phyloP scores from a whole-genome alignment of 306 rosid genomes.

The Echinosophora koreensis region DNA sequence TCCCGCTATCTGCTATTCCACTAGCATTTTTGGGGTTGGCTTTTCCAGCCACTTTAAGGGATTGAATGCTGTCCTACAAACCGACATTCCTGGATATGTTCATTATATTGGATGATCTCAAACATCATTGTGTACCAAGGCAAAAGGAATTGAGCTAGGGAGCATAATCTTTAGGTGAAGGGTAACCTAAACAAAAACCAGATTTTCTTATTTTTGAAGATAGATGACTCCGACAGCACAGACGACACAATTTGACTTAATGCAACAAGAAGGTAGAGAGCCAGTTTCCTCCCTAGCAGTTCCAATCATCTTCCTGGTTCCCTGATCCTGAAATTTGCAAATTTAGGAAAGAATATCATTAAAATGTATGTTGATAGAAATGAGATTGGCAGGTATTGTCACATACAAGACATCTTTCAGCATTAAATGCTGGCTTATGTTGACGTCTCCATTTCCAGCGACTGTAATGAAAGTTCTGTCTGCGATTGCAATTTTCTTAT shows the following conservation, averaged over 20 bases:
- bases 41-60: no score
- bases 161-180: no score
- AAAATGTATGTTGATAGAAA: neutral
- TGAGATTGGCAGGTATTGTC: neutral
- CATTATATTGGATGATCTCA: no score
- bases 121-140: no score
- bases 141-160: no score
- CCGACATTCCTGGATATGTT: no score
- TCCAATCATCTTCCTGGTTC: conserved; percentile 8
- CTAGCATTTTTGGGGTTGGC: no score
- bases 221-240: neutral
- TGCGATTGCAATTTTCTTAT: neutral
- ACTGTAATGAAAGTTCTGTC: neutral
- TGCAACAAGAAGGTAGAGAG: neutral
- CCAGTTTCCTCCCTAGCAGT: neutral
- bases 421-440: neutral
- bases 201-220: neutral
- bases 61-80: no score
- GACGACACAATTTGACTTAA: neutral
- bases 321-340: neutral
- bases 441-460: no score
- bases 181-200: no score
- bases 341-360: neutral
- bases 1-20: no score
- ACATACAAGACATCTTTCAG: neutral